A percentile compares a stretch with the other conserved stretches of the same genome.
Evolutionary conservation across 768 basidiomycete species (phyloP).

Genomic region (Paxillus rubicundulus): DNA sequence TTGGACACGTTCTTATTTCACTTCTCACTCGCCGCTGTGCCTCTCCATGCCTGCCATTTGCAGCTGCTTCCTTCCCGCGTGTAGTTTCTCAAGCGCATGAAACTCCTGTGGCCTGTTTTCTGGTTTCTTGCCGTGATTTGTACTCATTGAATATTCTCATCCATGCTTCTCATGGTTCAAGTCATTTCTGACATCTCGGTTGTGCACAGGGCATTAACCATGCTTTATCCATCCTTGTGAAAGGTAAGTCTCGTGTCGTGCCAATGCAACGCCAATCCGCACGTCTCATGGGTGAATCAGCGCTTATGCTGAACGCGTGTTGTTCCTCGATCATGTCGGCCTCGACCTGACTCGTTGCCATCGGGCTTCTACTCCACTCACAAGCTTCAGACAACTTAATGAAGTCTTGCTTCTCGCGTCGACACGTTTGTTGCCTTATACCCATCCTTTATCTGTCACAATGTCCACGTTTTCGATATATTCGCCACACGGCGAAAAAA

Average conservation of each 20-base stretch:
- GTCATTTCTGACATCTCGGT: slow-evolving; percentile 21
- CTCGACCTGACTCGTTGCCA: slow-evolving; percentile 49
- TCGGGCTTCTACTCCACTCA: slow-evolving; percentile 73
- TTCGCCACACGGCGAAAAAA: slow-evolving; percentile 51
- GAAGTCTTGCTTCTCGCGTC: slow-evolving; percentile 62
- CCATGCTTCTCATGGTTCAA: slow-evolving; percentile 27
- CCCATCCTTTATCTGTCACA: slow-evolving; percentile 70
- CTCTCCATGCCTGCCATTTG: slow-evolving; percentile 58
- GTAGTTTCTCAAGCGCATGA: slow-evolving; percentile 27
- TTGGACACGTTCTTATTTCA: slow-evolving; percentile 59
- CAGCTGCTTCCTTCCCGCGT: slow-evolving; percentile 42
- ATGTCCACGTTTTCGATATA: slow-evolving; percentile 74
- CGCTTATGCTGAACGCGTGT: slow-evolving; percentile 61
- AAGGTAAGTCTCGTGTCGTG: slow-evolving; percentile 31
- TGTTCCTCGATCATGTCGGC: slow-evolving; percentile 64
- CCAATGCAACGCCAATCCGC: slow-evolving; percentile 31
- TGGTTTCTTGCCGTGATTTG: slow-evolving; percentile 26
- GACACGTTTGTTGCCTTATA: slow-evolving; percentile 70
- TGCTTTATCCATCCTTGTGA: slow-evolving; percentile 18
- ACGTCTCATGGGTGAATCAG: slow-evolving; percentile 42
- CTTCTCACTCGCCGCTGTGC: slow-evolving; percentile 47
- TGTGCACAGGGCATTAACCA: slow-evolving; percentile 20
- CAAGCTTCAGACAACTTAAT: slow-evolving; percentile 54
- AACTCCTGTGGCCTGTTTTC: slow-evolving; percentile 25
- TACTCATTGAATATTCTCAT: slow-evolving; percentile 30